Base-by-base conservation (phyloP, 306 rosid species). In the Gillenia trifoliata region DNA sequence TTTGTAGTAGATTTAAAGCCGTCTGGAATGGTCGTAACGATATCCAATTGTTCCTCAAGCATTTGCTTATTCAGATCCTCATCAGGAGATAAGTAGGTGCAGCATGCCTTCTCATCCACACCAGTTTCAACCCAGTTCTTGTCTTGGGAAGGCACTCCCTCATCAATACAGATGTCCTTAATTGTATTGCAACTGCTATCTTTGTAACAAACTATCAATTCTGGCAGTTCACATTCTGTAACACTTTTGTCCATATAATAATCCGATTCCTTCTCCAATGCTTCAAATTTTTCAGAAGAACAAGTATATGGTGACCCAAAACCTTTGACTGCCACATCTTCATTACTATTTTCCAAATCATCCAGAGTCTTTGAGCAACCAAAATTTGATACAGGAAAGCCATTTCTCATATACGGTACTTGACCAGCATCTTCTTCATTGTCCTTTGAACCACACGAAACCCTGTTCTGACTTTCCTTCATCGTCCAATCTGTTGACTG, bases 121-220 rank as follows among this genome's bases (percentile, higher is more conserved):
- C 28, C 68, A 34, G 73, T 78, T 68, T 80, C 91, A 64, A 85
- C 73, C 87, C 85, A 56, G 38, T 82, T 66, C 80, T 78, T 88
- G 49, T 85, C 88, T 38, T 67, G 80, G 5, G 86, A 66, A 61
- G 79, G 87, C 34, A 85, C 85, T 57, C 96, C 93, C 55, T 92
- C 88, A 50, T 92, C 99, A 17, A 92, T 77, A 50, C 97, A 89
- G 57, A 95, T 95, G 72, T 92, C 98, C 84, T 95, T 95, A 54
- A 95, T 81, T 41, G 66, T 82, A 83, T 81, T 80, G 78, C 78
- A 82, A 83, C 28, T 70, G 69, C 77, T 85, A 74, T 87, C 97
- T 66, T 78, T 85, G 84, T 78, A 91, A 74, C 90, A 80, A 70
- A 86, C 88, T 45, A 70, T 84, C 43, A 81, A 23, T 66, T 91